Base-by-base conservation (phyloP, 164 flowering plant species). In the Aristolochia fimbriata region DNA sequence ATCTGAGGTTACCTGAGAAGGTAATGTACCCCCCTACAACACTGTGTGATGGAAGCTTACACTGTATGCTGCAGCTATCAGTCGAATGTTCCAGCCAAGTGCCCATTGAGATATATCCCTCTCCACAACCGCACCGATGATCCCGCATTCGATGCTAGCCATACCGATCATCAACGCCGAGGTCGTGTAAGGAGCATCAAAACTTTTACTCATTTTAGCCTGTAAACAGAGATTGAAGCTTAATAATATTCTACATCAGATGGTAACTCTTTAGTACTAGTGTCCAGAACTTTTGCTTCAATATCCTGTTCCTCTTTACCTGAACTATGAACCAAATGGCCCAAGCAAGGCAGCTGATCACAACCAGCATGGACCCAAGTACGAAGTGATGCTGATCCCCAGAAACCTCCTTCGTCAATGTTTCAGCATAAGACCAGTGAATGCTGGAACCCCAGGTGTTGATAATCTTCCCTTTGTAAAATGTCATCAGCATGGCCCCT, bases 401-500 rank as follows among this genome's bases (percentile, higher is more conserved):
- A 14, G 80, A 33, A 25, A 20, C 58, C 1, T n/a, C 27, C 1
- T 69, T 20, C 11, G 54, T 53, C 55, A 73, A 58, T 8, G 60
- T 54, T 20, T 77, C 77, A 19, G 81, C 79, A 62, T 77, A 79
- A 8, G 68, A 68, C 97, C 88, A 88, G 47, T 86, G 86, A 17
- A 93, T 71, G 17, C 65, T 63, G 1, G 97, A 81, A 52, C 74
- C 61, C 12, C 77, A 78, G 8, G 88, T 76, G 47, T 58, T 55
- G 14, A 93, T 63, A 1, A 22, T 46, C 6, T 58, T 57, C 14
- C 99, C 96, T 55, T 83, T 81, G 83, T 86, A 93, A 59, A 93
- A 85, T 31, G 97, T 83, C 73, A 90, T 65, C 15, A 93, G 33
- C 87, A 93, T 81, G 3, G 99, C 97, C 33, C 96, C 99, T 7